These are phyloP conservation scores for Vitellaria paradoxa DNA, from an alignment of 179 eudicot species.

Conservation along the genomic window DNA sequence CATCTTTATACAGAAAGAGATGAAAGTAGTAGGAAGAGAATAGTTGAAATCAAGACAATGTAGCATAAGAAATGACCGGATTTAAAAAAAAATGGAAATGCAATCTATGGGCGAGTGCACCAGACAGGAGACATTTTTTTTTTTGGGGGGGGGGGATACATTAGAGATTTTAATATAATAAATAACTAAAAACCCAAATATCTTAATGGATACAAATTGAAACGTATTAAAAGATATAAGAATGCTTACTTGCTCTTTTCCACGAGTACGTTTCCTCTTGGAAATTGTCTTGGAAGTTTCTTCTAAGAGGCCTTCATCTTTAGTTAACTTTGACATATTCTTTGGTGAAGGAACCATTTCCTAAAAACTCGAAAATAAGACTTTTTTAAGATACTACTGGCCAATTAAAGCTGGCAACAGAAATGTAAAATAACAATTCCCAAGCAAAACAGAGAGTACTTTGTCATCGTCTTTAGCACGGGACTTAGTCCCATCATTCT, in stretches of 20 bases:
- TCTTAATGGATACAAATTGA: not conserved
- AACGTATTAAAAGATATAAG: not conserved
- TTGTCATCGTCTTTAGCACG: slow-evolving; percentile 36
- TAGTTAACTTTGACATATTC: slow-evolving; percentile 37
- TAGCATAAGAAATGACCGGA: not conserved
- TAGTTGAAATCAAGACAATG: not conserved
- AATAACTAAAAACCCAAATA: not conserved
- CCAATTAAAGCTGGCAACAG: not conserved
- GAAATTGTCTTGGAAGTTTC: slow-evolving; percentile 41
- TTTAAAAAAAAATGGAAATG: not conserved
- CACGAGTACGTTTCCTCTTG: slow-evolving; percentile 57
- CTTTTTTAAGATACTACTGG: not conserved
- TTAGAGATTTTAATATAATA: not conserved
- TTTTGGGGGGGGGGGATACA: not conserved
- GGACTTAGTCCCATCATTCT: slow-evolving; percentile 34
- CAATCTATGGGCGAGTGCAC: not conserved
- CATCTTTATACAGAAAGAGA: not conserved
- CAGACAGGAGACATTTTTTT: not conserved
- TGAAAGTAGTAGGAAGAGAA: not conserved
- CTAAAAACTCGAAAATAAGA: slow-evolving; percentile 27
- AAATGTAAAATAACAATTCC: slow-evolving; percentile 7
- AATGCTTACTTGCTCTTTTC: slow-evolving; percentile 41
- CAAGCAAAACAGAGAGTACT: slow-evolving; percentile 26
- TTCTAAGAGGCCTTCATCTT: slow-evolving; percentile 42
- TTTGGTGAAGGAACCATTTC: slow-evolving; percentile 41